phyloP scores from a whole-genome alignment of 1,139 yeast species.

The Suhomyces terraborum region DNA sequence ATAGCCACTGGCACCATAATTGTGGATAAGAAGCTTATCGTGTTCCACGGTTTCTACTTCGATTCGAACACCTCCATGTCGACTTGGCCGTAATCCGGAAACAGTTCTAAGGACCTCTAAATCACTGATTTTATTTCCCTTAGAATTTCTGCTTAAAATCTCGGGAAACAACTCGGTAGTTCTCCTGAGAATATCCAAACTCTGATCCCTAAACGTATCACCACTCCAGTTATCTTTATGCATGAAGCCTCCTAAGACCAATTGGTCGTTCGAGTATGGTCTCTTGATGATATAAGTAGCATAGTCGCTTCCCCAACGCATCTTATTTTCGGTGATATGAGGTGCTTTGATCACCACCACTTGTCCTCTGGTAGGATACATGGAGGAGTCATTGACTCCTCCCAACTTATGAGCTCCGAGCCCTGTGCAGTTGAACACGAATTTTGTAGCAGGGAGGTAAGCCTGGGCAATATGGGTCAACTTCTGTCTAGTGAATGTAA shows the following conservation, averaged over 20 bases:
- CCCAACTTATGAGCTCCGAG: slow-evolving; percentile 58
- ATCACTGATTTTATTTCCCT: slow-evolving; percentile 24
- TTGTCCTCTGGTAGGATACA: slow-evolving; percentile 70
- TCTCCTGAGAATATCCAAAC: slow-evolving; percentile 59
- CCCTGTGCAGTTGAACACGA: slow-evolving; percentile 71
- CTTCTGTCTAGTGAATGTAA: slow-evolving; percentile 45
- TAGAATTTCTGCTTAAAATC: slow-evolving; percentile 40
- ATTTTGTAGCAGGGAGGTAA: slow-evolving; percentile 27
- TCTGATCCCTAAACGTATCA: slow-evolving; percentile 54
- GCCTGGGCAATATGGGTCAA: slow-evolving; percentile 60
- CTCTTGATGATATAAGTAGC: slow-evolving; percentile 73
- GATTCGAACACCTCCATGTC: slow-evolving; percentile 68
- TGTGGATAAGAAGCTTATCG: slow-evolving; percentile 49
- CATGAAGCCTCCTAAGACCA: slow-evolving; percentile 68
- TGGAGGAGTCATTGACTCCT: slow-evolving; percentile 56
- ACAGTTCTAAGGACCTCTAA: slow-evolving; percentile 58
- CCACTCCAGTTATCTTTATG: slow-evolving; percentile 61
- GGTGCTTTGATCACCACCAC: slow-evolving; percentile 65
- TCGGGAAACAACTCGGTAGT: slow-evolving; percentile 57
- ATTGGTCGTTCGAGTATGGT: slow-evolving; percentile 60
- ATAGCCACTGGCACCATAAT: slow-evolving; percentile 77
- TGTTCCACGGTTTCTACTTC: slow-evolving; percentile 48
- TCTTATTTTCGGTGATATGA: slow-evolving; percentile 48
- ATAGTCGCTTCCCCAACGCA: slow-evolving; percentile 53
- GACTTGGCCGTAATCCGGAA: slow-evolving; percentile 69